Percentiles rank a stretch among this genome's conserved stretches.
Evolutionary conservation across 202 grass and related monocot species (phyloP).

Genomic region (Musa balbisiana): DNA sequence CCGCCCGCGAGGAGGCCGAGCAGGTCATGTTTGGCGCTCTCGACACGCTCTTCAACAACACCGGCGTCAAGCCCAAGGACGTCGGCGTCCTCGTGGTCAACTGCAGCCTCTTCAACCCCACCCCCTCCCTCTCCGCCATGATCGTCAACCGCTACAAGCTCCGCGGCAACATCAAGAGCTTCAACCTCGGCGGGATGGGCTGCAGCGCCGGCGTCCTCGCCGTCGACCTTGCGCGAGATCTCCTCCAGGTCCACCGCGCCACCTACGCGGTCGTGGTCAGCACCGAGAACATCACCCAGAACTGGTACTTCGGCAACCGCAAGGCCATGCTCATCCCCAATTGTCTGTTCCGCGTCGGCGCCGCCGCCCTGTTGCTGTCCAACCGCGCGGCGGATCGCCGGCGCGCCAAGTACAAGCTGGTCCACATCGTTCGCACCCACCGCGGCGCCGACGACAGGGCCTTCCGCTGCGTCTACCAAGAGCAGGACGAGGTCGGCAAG

Average conservation of each 20-base stretch:
- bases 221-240: slow-evolving; percentile 61
- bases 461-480: slow-evolving; percentile 91
- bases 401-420: slow-evolving; percentile 68
- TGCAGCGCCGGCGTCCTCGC: slow-evolving; percentile 94
- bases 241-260: slow-evolving; percentile 75
- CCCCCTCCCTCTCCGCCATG: slow-evolving; percentile 91
- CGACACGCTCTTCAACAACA: slow-evolving; percentile 54
- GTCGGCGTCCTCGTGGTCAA: slow-evolving; percentile 83
- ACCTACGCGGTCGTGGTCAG: slow-evolving; percentile 91
- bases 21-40: slow-evolving; percentile 88
- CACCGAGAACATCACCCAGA: slow-evolving; percentile 97
- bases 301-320: slow-evolving; percentile 93
- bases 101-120: slow-evolving; percentile 90
- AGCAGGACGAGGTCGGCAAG: slow-evolving; percentile 76
- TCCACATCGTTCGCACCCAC: slow-evolving; percentile 83
- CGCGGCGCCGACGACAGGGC: slow-evolving; percentile 70
- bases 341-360: slow-evolving; percentile 82
- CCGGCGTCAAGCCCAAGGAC: slow-evolving; percentile 80
- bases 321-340: slow-evolving; percentile 98
- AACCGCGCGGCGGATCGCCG: slow-evolving; percentile 59
- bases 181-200: slow-evolving; percentile 88
- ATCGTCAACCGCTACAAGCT: slow-evolving; percentile 94
- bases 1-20: slow-evolving; percentile 75
- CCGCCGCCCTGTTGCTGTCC: slow-evolving; percentile 70
- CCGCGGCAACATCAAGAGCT: slow-evolving; percentile 74